Base-by-base conservation (phyloP, 2,329 filamentous ascomycete species). In the Aspergillus intermedius region DNA sequence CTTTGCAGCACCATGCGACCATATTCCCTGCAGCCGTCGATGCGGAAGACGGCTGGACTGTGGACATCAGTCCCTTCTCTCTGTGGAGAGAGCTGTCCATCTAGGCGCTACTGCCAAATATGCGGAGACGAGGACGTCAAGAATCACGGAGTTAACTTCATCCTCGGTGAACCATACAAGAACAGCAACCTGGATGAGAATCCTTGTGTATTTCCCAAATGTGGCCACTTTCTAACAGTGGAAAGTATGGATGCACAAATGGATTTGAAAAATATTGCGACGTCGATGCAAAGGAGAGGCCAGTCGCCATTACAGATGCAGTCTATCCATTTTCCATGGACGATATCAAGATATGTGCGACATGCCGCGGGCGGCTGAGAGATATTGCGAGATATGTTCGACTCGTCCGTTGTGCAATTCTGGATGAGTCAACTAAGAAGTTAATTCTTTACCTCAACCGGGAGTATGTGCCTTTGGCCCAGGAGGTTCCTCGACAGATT, bases 1-100 rank as follows among this genome's bases (percentile, higher is more conserved):
- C 79, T 17, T 88, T 52, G 81, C 82, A 0, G 84, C 78, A 0
- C 84, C 85, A 0, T 89, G 84, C 60, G 72, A 86, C 54, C 77
- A 80, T 66, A 59, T 87, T 0, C 86, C 85, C 1, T 89, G 84
- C 60, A 77, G 76, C 1, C 63, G 74, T 54, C 72, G 84, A 8
- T 89, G 84, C 58, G 57, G 68, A 3, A 70, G 77, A 25, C 13
- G 49, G 0, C 62, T 88, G 3, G 15, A 22, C 0, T 88, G 84
- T 58, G 79, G 79, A 1, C 83, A 87, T 60, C 77, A 73, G 59
- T 88, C 68, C 83, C 83, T 0, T 80, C 78, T 0, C 52, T 86
- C 1, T 88, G 84, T 54, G 83, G 84, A 1, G 84, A 87, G 58
- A 50, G 49, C 0, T 88, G 84, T 51, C 83, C 82, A 0, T 45